These are phyloP conservation scores for Zizania latifolia DNA, from an alignment of 176 grass and related monocot species.

Conservation along the genomic window DNA sequence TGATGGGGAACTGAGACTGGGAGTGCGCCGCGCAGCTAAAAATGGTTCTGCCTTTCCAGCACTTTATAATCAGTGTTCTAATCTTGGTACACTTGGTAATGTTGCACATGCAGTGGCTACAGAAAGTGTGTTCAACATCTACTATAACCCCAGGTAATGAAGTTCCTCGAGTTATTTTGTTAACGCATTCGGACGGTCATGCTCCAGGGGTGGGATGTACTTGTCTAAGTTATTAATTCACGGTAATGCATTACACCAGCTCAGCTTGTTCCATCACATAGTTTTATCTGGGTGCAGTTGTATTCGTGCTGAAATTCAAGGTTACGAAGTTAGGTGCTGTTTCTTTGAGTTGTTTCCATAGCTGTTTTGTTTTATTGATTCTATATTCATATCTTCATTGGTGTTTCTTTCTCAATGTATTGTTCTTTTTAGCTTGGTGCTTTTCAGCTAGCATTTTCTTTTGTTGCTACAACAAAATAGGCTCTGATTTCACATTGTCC, in stretches of 20 bases:
- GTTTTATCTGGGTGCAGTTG: neutral
- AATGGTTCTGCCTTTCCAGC: conserved; percentile 40
- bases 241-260: neutral
- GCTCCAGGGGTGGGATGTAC: neutral
- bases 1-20: conserved; percentile 79
- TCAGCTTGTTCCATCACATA: neutral
- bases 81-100: conserved; percentile 45
- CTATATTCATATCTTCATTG: neutral
- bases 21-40: conserved; percentile 68
- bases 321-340: neutral
- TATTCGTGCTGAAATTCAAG: neutral
- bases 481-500: neutral
- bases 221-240: neutral
- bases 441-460: neutral
- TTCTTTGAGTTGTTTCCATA: neutral
- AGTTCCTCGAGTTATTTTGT: neutral
- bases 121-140: conserved; percentile 71
- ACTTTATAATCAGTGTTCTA: conserved; percentile 48
- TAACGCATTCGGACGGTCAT: neutral
- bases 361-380: neutral
- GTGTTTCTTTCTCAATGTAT: neutral
- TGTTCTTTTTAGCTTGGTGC: neutral
- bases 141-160: conserved; percentile 81
- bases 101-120: conserved; percentile 60
- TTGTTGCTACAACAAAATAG: neutral